Evolutionary conservation across 441 rosid genomes (phyloP), one percentile per base, ranked within the genome.

Genomic region (Daphne laureola): DNA sequence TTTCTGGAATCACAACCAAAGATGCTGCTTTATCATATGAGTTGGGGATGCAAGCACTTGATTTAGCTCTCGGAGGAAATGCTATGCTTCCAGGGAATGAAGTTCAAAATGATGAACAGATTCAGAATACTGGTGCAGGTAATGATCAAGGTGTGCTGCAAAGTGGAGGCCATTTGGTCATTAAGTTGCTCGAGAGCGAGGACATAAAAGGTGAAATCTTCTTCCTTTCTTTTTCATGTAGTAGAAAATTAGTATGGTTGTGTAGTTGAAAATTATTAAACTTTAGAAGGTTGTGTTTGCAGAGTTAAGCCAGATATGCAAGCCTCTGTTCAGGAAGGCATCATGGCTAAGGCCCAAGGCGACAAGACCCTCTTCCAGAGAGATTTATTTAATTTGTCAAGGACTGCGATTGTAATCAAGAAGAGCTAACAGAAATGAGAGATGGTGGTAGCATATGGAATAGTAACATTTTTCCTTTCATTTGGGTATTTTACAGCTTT

Each of bases 281-380:
- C 43, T 23, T 47, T 0, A 1, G 44, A 47, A 42, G 35, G 47
- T 23, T 47, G 11, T 31, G 44, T 49, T 45, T 69, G 61, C 83
- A 89, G 96, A 81, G 61, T 67, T 92, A 64, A 74, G 67, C 63
- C 58, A 51, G 55, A 78, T 86, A 17, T 84, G 98, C 81, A 82
- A 77, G 63, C 85, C 95, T 6, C 75, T 86, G 31, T 86, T 92
- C 64, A 72, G 65, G 59, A 92, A 86, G 78, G 81, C 91, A 5
- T 82, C 96, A 15, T 83, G 86, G 96, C 67, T 89, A 70, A 79
- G 98, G 67, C 96, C 98, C 4, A 92, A 86, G 78, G 95, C 98
- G 49, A 84, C 96, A 45, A 77, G 94, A 76, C 73, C 95, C 21
- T 86, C 98, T 26, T 91, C 98, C 14, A 81, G 95, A 74, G 94